Conservation (phyloP, 1,284 basidiomycete genomes). For the Tetrapyrgos nigripes region DNA sequence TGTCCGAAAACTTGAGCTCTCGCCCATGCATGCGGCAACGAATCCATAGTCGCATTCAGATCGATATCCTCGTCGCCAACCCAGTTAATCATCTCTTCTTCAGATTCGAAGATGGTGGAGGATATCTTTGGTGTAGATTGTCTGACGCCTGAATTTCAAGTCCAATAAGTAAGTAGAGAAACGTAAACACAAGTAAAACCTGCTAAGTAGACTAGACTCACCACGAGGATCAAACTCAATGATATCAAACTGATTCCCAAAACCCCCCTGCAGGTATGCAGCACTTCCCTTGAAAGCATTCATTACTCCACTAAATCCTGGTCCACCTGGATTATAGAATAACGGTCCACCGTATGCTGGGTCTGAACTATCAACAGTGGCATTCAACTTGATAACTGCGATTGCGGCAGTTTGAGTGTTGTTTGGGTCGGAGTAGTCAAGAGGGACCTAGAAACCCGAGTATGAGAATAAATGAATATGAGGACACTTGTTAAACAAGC, state of each 20-base stretch:
- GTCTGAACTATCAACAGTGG: constrained; percentile 25
- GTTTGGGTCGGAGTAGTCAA: constrained; percentile 33
- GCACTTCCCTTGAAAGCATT: neutral
- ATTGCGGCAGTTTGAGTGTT: constrained; percentile 30
- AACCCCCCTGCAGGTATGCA: constrained; percentile 1
- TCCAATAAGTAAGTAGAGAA: too few species aligned
- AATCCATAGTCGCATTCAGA: constrained; percentile 25
- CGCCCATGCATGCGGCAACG: constrained; percentile 34
- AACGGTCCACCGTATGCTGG: constrained; percentile 36
- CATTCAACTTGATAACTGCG: constrained; percentile 31
- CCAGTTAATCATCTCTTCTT: constrained; percentile 39
- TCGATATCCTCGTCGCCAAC: neutral
- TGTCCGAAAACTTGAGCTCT: constrained; percentile 33
- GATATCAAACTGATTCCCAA: constrained; percentile 37
- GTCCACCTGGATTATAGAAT: constrained; percentile 40
- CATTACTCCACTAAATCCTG: constrained; percentile 37
- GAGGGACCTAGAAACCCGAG: too few species aligned
- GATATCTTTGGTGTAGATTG: constrained; percentile 39
- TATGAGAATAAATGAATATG: too few species aligned
- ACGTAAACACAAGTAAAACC: neutral
- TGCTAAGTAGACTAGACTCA: constrained; percentile 3
- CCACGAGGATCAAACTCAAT: constrained; percentile 41
- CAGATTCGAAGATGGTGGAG: constrained; percentile 40
- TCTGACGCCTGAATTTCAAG: constrained; percentile 42
- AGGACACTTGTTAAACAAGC: too few species aligned